These are phyloP conservation scores for Hysterium pulicare DNA, from an alignment of 2,329 filamentous ascomycete species.

Conservation along the genomic window DNA sequence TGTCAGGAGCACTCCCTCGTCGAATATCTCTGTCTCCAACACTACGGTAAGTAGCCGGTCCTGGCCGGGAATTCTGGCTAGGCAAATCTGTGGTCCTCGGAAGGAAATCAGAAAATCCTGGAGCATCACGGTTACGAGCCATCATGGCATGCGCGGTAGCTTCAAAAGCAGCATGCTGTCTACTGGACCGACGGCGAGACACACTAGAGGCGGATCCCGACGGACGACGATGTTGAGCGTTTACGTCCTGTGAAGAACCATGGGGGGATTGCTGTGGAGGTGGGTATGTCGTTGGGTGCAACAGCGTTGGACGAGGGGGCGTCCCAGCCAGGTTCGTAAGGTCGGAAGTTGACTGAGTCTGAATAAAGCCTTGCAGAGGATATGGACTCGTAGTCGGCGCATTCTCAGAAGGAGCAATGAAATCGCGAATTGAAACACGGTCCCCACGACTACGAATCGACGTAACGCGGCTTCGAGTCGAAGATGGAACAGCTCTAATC, in stretches of 20 bases:
- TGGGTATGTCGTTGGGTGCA: conserved; percentile 34
- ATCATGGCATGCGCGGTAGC: too few relatives aligned
- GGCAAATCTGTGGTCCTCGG: too few relatives aligned
- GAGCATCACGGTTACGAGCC: too few relatives aligned
- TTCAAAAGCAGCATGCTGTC: too few relatives aligned
- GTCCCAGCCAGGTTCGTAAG: conserved; percentile 13
- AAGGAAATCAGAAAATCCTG: too few relatives aligned
- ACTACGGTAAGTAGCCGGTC: too few relatives aligned
- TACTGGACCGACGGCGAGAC: conserved; percentile 3
- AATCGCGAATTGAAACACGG: too few relatives aligned
- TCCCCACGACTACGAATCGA: too few relatives aligned
- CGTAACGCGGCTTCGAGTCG: neutral
- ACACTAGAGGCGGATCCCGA: conserved; percentile 3
- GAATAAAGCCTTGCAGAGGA: conserved; percentile 13
- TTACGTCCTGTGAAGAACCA: conserved; percentile 20
- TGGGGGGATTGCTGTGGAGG: conserved; percentile 19
- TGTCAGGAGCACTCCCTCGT: neutral
- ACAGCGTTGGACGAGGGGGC: conserved; percentile 23
- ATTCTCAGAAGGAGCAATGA: conserved; percentile 11
- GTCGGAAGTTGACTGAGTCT: conserved; percentile 23
- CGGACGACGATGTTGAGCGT: conserved; percentile 15
- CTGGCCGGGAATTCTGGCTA: too few relatives aligned
- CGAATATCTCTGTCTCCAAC: too few relatives aligned
- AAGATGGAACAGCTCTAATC: conserved; percentile 12
- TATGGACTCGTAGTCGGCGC: conserved; percentile 17